A percentile compares a stretch with the other conserved stretches of the same genome.
Evolutionary conservation across 371 early-diverging fungal species (phyloP).

Genomic region (Coemansia sp.): DNA sequence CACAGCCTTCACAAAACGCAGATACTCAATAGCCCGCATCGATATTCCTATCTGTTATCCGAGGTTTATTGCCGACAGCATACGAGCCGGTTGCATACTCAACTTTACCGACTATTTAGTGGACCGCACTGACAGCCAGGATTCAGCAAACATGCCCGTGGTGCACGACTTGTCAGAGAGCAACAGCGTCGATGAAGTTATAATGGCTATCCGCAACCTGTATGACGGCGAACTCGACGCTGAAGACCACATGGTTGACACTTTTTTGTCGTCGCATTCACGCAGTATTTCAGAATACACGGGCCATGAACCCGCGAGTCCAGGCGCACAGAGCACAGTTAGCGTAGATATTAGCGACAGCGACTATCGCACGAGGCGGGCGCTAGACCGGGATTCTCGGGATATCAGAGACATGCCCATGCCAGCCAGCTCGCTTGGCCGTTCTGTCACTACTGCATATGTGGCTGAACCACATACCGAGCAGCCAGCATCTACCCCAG

Average conservation of each 20-base stretch:
- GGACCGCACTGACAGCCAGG: not conserved
- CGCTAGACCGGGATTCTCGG: slow-evolving; percentile 15
- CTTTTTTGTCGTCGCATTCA: slow-evolving; percentile 32
- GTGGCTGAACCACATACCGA: not conserved
- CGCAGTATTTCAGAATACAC: slow-evolving; percentile 28
- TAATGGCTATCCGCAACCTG: slow-evolving; percentile 7
- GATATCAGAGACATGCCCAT: slow-evolving; percentile 9
- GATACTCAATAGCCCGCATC: not conserved
- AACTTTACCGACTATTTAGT: slow-evolving; percentile 1
- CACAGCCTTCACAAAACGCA: not conserved
- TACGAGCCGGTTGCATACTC: slow-evolving; percentile 17
- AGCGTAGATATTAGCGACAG: slow-evolving; percentile 43
- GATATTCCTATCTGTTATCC: slow-evolving; percentile 9
- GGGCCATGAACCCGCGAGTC: slow-evolving; percentile 11
- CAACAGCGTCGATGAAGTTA: not conserved
- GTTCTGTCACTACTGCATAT: not conserved
- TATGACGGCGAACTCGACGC: slow-evolving; percentile 23
- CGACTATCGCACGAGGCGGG: slow-evolving; percentile 30
- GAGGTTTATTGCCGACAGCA: slow-evolving; percentile 13
- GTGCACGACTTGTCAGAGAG: not conserved
- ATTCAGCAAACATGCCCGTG: not conserved
- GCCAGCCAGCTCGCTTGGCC: slow-evolving; percentile 5
- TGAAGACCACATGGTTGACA: slow-evolving; percentile 27
- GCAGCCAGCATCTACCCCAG: not conserved
- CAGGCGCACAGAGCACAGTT: slow-evolving; percentile 23